Evolutionary conservation across 2,329 filamentous ascomycete species (phyloP).

Genomic region (Aspergillus versicolor): DNA sequence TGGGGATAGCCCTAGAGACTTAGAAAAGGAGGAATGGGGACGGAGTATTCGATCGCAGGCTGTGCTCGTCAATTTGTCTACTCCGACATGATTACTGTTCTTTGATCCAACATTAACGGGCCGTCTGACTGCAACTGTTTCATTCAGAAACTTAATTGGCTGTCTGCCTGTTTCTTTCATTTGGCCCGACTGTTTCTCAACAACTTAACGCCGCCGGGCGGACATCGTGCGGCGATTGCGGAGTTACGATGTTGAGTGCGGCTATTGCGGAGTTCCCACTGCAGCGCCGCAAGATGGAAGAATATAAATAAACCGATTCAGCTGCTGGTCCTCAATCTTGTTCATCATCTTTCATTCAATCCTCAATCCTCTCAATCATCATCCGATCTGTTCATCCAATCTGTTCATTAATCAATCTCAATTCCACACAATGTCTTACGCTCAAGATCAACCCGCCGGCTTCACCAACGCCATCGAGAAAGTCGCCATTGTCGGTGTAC

Average conservation of each 20-base stretch:
- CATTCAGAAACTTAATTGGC: no score
- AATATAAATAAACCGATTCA: no score
- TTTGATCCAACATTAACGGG: no score
- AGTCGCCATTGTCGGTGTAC: conserved; percentile 42
- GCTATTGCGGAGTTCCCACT: conserved; percentile 15
- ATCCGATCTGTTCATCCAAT: neutral
- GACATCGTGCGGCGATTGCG: neutral
- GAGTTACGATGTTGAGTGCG: conserved; percentile 12
- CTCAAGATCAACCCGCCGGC: conserved; percentile 22
- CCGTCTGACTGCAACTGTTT: no score
- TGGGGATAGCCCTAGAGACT: neutral
- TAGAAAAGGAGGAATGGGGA: neutral
- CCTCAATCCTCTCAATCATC: neutral
- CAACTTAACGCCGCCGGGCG: no score
- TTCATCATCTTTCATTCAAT: neutral
- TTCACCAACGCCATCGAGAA: conserved; percentile 36
- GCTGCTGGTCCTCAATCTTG: no score
- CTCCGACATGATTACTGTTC: no score
- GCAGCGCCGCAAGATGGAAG: no score
- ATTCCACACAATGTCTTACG: conserved; percentile 23
- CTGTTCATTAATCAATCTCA: neutral
- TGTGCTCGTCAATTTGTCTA: neutral
- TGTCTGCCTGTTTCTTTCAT: no score
- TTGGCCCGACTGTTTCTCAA: no score
- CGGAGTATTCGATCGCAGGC: neutral